A percentile compares a stretch with the other conserved stretches of the same genome.
phyloP scores from a whole-genome alignment of 306 rosid genomes.

The Rosa rugosa region DNA sequence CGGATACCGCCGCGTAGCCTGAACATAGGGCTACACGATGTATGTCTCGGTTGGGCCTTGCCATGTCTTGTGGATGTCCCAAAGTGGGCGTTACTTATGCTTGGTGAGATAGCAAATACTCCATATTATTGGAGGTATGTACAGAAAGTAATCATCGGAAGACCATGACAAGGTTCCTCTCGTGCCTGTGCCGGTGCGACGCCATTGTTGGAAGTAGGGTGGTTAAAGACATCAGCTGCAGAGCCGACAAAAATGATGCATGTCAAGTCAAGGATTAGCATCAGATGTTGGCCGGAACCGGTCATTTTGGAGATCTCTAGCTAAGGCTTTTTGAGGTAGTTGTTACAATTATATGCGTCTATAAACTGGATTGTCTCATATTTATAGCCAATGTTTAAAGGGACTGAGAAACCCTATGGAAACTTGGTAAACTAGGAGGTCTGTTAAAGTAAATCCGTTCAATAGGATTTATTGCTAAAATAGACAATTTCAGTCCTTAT shows the following conservation, averaged over 20 bases:
- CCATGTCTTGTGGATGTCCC: too few relatives aligned
- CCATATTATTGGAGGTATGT: too few relatives aligned
- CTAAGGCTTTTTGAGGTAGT: neutral
- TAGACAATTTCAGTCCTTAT: neutral
- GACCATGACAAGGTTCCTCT: neutral
- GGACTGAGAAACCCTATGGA: neutral
- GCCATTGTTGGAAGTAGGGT: neutral
- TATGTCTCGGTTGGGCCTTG: too few relatives aligned
- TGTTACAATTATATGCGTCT: neutral
- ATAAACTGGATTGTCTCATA: neutral
- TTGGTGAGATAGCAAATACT: too few relatives aligned
- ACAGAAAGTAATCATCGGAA: neutral
- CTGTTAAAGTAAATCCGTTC: neutral
- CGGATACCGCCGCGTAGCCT: too few relatives aligned
- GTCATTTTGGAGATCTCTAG: neutral
- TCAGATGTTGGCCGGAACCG: neutral
- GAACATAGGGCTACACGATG: too few relatives aligned
- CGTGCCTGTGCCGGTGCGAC: neutral
- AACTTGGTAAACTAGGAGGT: neutral
- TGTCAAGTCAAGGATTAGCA: neutral
- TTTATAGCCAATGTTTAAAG: neutral
- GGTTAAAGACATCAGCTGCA: neutral
- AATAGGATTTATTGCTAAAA: neutral
- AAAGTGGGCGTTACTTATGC: too few relatives aligned
- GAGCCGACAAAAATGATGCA: neutral